Base-by-base conservation (phyloP, 1,139 yeast species). In the Scheffersomyces illinoinensis region DNA sequence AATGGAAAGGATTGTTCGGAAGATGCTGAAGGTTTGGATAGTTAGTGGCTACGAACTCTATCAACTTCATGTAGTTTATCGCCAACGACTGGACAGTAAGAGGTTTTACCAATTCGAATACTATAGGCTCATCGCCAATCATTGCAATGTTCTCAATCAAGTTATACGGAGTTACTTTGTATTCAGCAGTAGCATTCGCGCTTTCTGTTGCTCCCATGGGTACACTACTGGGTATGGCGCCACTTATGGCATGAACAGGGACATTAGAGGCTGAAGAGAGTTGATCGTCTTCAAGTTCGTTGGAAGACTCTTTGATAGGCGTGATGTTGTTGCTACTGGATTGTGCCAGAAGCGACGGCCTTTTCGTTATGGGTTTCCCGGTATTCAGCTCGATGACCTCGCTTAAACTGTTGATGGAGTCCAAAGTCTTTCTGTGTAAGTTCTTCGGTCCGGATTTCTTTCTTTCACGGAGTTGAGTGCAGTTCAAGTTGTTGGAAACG, bases 371-470 rank as follows among this genome's bases (percentile, higher is more conserved):
- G 10, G 21, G 21, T 21, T 33, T 14, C 12, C 47, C 54, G 54
- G 14, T 51, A 50, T 59, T 58, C 54, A 55, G 50, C 47, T 61
- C 66, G 26, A 64, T 62, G 26, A 64, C 64, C 39, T 64, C 67
- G 39, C 63, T 64, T 51, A 66, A 57, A 54, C 57, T 57, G 18
- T 58, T 74, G 56, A 80, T 79, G 33, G 76, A 68, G 47, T 76
- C 76, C 54, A 79, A 62, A 26, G 82, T 79, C 59, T 75, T 78
- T 17, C 68, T 67, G 55, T 77, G 79, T 56, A 77, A 64, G 56
- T 71, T 76, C 60, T 80, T 80, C 20, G 84, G 84, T 5, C 84
- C 84, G 56, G 79, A 72, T 66, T 79, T 80, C 66, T 78, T 79
- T 46, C 82, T 70, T 60, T 73, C 75, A 56, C 84, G 66, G 26